Evolutionary conservation across 208 protist species (phyloP), one percentile per base, ranked within the genome.

Genomic region (Acanthamoeba castellanii): DNA sequence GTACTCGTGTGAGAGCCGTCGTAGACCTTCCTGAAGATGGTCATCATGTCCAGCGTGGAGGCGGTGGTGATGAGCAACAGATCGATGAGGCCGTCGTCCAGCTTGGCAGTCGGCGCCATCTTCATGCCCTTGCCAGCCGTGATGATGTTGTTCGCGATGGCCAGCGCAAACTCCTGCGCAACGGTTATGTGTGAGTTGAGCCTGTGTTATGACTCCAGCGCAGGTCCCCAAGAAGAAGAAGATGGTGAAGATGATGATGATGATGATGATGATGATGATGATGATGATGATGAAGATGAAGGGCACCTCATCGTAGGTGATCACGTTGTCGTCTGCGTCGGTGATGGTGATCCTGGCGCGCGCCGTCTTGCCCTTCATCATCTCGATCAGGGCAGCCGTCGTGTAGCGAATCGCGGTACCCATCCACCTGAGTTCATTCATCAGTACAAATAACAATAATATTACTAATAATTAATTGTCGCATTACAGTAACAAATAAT

Each of bases 131-230:
- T 11, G 45, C 85, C 27, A 2, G 85, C 85, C 5, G 85, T 92
- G 85, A 92, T 72, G 85, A 92, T 92, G 64, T 92, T 92, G 85
- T 92, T 92, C 2, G 85, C 85, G 25, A 92, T 92, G 85, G 85
- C 85, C 52, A 92, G 20, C 52, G 85, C 61, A 32, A 92, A 92
- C 11, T 70, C 88, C 47, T 96, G 89, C 52, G 47, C 66, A 72
- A 1, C 66, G 30, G 9, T 72, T 5, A 90, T 90, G 1, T 66
- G 59, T 16, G 25, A 66, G 25, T 27, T n/a, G n/a, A n/a, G n/a
- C n/a, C 25, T 6, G 5, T 66, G 59, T 66, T 66, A 66, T 6
- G 59, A 16, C 59, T 66, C 20, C 59, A 66, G 25, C 59, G 14
- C 20, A 16, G 14, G 59, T n/a, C 66, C 14, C 30, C 66, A 72